Conservation (phyloP, 139 green algal genomes). For the Gonium pectorale region DNA sequence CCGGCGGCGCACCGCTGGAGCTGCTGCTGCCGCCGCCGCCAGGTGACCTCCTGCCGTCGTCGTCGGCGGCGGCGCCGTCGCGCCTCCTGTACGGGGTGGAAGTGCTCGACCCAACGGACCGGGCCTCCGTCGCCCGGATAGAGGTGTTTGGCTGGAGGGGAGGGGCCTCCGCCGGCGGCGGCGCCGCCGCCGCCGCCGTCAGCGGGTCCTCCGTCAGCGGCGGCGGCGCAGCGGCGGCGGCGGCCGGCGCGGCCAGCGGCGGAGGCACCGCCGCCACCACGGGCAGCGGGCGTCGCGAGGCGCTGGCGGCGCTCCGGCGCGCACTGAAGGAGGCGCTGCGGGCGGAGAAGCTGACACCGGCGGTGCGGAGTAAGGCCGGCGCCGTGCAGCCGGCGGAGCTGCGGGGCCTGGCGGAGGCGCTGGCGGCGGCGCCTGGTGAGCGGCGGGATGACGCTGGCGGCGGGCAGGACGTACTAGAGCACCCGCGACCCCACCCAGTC, state of each 20-base stretch:
- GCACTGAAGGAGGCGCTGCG: slow-evolving; percentile 72
- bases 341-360: slow-evolving; percentile 58
- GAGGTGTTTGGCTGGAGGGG: slow-evolving; percentile 53
- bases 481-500: not conserved
- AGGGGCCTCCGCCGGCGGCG: too few relatives aligned
- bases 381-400: slow-evolving; percentile 64
- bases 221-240: too few relatives aligned
- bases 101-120: slow-evolving; percentile 50
- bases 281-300: not conserved
- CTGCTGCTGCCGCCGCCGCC: too few relatives aligned
- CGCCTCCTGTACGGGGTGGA: slow-evolving; percentile 23
- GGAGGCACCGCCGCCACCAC: too few relatives aligned
- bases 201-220: too few relatives aligned
- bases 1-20: too few relatives aligned
- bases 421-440: slow-evolving; percentile 49
- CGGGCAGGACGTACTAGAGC: not conserved
- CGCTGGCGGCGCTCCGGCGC: slow-evolving; percentile 65
- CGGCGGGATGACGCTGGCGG: not conserved
- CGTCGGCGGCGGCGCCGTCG: too few relatives aligned
- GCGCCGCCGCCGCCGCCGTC: too few relatives aligned
- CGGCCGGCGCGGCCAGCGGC: too few relatives aligned
- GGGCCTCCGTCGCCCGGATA: slow-evolving; percentile 49
- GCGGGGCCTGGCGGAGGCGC: slow-evolving; percentile 45
- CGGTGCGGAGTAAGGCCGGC: slow-evolving; percentile 54
- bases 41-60: too few relatives aligned